Conservation (phyloP, 2,329 filamentous ascomycete species). For the Penicillium sp. region DNA sequence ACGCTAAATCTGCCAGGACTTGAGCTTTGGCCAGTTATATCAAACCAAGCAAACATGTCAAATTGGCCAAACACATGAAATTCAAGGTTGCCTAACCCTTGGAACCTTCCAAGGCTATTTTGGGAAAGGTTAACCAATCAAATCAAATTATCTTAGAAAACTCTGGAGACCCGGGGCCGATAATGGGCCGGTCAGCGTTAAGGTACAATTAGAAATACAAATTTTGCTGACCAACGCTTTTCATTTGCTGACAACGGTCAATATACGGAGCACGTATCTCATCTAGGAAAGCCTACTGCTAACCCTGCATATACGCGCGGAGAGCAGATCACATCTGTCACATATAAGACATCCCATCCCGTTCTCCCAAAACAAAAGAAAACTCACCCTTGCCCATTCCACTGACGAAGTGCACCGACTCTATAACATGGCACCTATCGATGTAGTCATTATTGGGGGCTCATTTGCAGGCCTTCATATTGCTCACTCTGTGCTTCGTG, state of each 20-base stretch:
- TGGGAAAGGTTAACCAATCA: not conserved
- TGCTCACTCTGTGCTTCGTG: constrained; percentile 39
- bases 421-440: constrained; percentile 17
- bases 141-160: not conserved
- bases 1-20: not conserved
- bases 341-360: constrained; percentile 9
- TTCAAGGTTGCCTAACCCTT: not conserved
- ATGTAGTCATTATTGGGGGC: constrained; percentile 39
- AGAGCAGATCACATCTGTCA: not conserved
- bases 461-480: constrained; percentile 36
- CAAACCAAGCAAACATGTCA: not conserved
- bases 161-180: not conserved
- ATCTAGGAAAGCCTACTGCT: not conserved
- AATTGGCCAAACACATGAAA: not conserved
- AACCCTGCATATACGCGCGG: not conserved
- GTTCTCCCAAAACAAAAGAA: not conserved
- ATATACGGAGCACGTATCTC: not conserved
- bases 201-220: not conserved
- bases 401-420: not conserved
- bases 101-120: no score
- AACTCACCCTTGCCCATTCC: not conserved
- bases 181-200: not conserved
- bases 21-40: no score
- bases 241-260: no score
- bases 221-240: not conserved